phyloP scores from a whole-genome alignment of 805 yeast genomes.

The Candida ponderosae region DNA sequence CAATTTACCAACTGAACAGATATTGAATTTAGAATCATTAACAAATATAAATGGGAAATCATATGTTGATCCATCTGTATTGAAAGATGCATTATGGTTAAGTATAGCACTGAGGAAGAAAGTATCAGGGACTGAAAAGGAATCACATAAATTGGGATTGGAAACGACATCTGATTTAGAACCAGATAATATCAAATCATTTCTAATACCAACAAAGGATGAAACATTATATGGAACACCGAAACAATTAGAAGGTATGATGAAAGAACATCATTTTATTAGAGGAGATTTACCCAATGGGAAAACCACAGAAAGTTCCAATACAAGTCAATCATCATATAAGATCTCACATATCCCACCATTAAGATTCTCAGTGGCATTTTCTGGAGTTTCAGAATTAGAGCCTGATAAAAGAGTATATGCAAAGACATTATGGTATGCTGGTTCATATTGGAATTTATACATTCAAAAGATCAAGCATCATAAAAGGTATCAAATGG shows the following conservation, averaged over 20 bases:
- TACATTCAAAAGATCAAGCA: slow-evolving; percentile 41
- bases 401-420: slow-evolving; percentile 39
- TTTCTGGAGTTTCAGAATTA: slow-evolving; percentile 37
- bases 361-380: slow-evolving; percentile 44
- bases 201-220: slow-evolving; percentile 40
- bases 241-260: slow-evolving; percentile 22
- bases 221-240: slow-evolving; percentile 41
- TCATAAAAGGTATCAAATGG: slow-evolving; percentile 40
- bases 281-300: slow-evolving; percentile 11
- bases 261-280: slow-evolving; percentile 18
- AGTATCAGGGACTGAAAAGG: slow-evolving; percentile 23
- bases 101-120: slow-evolving; percentile 34
- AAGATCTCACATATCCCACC: slow-evolving; percentile 42
- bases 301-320: slow-evolving; percentile 12
- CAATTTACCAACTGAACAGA: slow-evolving; percentile 40
- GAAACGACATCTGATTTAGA: slow-evolving; percentile 18
- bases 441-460: slow-evolving; percentile 55
- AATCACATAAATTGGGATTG: slow-evolving; percentile 20
- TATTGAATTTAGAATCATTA: slow-evolving; percentile 34
- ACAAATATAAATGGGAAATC: slow-evolving; percentile 27
- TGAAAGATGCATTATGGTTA: slow-evolving; percentile 44
- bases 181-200: slow-evolving; percentile 21
- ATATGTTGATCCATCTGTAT: slow-evolving; percentile 28
- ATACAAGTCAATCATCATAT: slow-evolving; percentile 7
- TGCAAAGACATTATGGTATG: slow-evolving; percentile 47